A percentile compares a stretch with the other conserved stretches of the same genome.
phyloP scores from a whole-genome alignment of 257 asterid genomes.

The Nicotiana attenuata region DNA sequence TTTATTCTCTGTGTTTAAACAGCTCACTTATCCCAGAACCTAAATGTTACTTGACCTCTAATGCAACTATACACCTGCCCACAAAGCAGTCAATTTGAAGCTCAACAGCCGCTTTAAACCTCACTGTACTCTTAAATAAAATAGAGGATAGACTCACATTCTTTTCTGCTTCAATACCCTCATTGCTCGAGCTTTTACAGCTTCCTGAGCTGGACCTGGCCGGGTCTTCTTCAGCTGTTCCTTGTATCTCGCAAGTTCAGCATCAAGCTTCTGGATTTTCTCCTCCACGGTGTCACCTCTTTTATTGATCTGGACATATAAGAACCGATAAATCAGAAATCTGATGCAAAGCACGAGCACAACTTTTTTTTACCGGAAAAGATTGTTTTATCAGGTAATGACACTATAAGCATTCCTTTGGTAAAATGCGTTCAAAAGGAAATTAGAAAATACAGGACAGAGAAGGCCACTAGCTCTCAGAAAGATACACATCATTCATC shows the following conservation, averaged over 20 bases:
- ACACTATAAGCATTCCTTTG: background rate
- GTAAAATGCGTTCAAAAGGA: background rate
- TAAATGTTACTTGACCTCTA: background rate
- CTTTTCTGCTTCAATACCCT: conserved; percentile 91
- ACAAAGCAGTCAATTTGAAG: background rate
- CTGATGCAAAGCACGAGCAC: background rate
- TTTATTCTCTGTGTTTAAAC: background rate
- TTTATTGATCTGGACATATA: conserved; percentile 57
- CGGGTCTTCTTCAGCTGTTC: conserved; percentile 93
- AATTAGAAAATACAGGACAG: background rate
- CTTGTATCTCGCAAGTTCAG: conserved; percentile 64
- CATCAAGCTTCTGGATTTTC: conserved; percentile 79
- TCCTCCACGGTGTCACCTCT: conserved; percentile 92
- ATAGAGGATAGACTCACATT: conserved; percentile 46
- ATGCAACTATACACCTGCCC: background rate
- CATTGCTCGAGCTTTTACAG: conserved; percentile 96
- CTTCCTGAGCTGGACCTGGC: conserved; percentile 99
- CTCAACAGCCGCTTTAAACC: background rate
- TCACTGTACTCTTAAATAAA: background rate
- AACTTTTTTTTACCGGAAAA: background rate
- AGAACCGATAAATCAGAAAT: background rate
- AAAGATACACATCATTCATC: background rate
- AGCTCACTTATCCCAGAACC: background rate
- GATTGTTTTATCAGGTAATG: background rate
- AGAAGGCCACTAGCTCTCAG: background rate